Percentiles rank a stretch among this genome's conserved stretches.
These are phyloP conservation scores for Paraglomus brasilianum DNA, from an alignment of 192 early-diverging fungal genomes.

Conservation along the genomic window DNA sequence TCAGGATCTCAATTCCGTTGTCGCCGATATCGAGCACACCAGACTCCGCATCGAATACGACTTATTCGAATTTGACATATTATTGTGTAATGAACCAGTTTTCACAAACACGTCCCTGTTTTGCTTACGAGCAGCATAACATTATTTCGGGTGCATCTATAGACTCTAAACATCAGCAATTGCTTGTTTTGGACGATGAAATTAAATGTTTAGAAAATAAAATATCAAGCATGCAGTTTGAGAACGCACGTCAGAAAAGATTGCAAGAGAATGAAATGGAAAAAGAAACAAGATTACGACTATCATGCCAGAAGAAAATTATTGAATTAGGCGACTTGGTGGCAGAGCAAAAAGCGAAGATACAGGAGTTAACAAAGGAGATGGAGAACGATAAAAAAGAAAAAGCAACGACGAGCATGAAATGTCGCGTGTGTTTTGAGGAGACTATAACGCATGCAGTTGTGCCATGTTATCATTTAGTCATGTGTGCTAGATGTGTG, in stretches of 20 bases:
- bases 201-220: no score
- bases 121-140: no score
- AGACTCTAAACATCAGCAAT: no score
- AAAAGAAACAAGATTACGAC: not conserved
- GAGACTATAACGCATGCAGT: slow-evolving; percentile 37
- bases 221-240: no score
- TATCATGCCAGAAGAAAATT: not conserved
- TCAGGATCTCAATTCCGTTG: no score
- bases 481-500: slow-evolving; percentile 40
- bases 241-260: not conserved
- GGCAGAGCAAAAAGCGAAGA: not conserved
- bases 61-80: no score
- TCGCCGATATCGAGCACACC: no score
- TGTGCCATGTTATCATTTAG: slow-evolving; percentile 44
- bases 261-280: not conserved
- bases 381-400: not conserved
- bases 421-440: slow-evolving; percentile 47
- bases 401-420: slow-evolving; percentile 27
- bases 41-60: no score
- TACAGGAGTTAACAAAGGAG: not conserved
- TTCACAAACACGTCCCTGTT: no score
- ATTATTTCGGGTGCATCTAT: no score
- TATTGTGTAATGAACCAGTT: no score
- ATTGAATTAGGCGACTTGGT: not conserved
- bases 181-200: no score